These are phyloP conservation scores for Pseudopyricularia javanii DNA, from an alignment of 2,329 filamentous ascomycete genomes.

Conservation along the genomic window DNA sequence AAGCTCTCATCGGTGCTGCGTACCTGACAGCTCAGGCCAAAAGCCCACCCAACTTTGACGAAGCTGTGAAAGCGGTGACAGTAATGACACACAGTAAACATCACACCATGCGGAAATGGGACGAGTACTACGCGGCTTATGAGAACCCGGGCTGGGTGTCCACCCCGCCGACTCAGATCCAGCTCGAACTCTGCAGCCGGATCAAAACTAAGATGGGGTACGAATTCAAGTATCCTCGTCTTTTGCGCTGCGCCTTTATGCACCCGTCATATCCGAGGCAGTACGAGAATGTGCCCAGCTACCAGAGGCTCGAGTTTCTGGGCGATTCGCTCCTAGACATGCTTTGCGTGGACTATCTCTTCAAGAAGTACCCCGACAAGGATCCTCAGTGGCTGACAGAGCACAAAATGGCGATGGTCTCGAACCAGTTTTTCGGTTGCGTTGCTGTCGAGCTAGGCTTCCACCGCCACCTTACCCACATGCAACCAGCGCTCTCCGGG, in stretches of 20 bases:
- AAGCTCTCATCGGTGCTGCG: conserved; percentile 84
- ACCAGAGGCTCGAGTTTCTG: conserved; percentile 85
- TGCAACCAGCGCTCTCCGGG: conserved; percentile 29
- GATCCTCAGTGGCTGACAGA: conserved; percentile 97
- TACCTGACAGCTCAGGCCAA: conserved; percentile 31
- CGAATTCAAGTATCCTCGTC: conserved; percentile 59
- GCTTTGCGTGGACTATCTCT: conserved; percentile 73
- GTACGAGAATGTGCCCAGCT: conserved; percentile 71
- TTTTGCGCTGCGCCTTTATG: conserved; percentile 75
- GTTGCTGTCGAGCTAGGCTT: conserved; percentile 69
- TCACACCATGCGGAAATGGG: conserved; percentile 58
- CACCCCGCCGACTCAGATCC: conserved; percentile 47
- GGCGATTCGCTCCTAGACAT: conserved; percentile 84
- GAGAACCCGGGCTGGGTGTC: conserved; percentile 59
- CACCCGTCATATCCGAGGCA: conserved; percentile 70
- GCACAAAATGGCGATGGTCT: conserved; percentile 99
- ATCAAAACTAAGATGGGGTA: conserved; percentile 47
- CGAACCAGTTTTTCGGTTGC: conserved; percentile 83
- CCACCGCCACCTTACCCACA: conserved; percentile 56
- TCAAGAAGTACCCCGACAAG: conserved; percentile 59
- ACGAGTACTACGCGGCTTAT: conserved; percentile 63
- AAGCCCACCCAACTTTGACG: conserved; percentile 28
- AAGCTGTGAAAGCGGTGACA: conserved; percentile 52
- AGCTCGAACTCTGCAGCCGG: conserved; percentile 54
- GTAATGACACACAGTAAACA: conserved; percentile 56